Evolutionary conservation across 371 early-diverging fungal species (phyloP).

Genomic region (Apophysomyces sp.): DNA sequence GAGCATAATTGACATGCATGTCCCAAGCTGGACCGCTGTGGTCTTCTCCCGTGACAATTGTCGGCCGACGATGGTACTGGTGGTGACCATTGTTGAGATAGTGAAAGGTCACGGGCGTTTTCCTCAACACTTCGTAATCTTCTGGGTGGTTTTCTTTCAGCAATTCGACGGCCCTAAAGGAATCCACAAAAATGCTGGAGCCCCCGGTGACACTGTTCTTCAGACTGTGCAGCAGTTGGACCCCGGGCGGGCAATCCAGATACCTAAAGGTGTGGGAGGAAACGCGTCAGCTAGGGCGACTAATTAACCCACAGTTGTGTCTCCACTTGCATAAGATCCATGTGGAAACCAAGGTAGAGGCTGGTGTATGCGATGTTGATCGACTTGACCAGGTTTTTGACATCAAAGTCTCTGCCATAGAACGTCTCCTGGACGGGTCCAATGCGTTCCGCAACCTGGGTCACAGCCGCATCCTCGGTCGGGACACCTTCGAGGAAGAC

Average conservation of each 20-base stretch:
- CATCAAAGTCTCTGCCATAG: constrained; percentile 86
- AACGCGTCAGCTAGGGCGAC: not conserved
- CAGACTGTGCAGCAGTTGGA: constrained; percentile 83
- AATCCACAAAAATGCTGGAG: constrained; percentile 78
- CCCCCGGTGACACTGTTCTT: constrained; percentile 83
- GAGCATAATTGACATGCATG: constrained; percentile 77
- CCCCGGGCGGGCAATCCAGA: constrained; percentile 81
- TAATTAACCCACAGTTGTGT: not conserved
- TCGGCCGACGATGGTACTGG: constrained; percentile 70
- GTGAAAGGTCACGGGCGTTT: constrained; percentile 77
- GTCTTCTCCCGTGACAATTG: constrained; percentile 55
- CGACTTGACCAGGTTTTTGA: constrained; percentile 74
- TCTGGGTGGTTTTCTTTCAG: constrained; percentile 58
- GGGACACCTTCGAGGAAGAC: constrained; percentile 76
- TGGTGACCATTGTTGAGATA: constrained; percentile 81
- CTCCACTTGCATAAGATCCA: constrained; percentile 83
- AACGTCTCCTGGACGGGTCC: constrained; percentile 80
- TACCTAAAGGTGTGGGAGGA: constrained; percentile 22
- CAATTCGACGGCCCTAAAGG: constrained; percentile 65
- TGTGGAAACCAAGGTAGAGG: constrained; percentile 83
- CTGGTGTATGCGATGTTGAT: constrained; percentile 90
- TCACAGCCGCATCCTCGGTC: constrained; percentile 49
- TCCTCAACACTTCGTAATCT: constrained; percentile 58
- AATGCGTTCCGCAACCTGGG: constrained; percentile 66
- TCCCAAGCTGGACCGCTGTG: constrained; percentile 43